These are phyloP conservation scores for Phytopythium ostracodes DNA, from an alignment of 352 stramenopile species.

Conservation along the genomic window DNA sequence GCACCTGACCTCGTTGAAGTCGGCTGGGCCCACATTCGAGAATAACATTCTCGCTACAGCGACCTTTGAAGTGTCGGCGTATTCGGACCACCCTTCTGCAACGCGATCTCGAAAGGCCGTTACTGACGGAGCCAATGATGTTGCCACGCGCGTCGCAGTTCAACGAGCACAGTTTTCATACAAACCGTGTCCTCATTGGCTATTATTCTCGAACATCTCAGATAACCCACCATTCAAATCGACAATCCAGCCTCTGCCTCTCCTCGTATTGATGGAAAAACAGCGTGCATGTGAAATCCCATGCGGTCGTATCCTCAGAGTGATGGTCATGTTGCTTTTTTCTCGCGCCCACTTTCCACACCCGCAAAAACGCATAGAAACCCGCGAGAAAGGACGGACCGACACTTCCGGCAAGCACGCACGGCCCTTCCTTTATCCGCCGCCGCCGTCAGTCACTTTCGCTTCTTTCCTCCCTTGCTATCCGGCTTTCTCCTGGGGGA, in stretches of 20 bases:
- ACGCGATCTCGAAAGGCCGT: neutral
- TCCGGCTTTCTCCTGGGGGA: neutral
- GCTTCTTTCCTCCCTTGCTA: neutral
- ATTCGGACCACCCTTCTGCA: neutral
- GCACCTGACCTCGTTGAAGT: neutral
- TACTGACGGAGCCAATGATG: neutral
- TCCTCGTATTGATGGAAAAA: neutral
- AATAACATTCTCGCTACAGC: neutral
- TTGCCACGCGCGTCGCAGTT: neutral
- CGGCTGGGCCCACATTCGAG: neutral
- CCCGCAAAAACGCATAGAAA: neutral
- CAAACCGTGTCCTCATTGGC: neutral
- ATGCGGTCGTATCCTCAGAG: neutral
- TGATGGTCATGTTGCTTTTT: conserved; percentile 8
- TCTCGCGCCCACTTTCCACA: neutral
- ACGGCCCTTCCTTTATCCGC: neutral
- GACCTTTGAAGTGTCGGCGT: neutral
- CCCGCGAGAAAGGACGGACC: neutral
- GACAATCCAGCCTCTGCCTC: too few species aligned
- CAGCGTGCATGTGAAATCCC: neutral
- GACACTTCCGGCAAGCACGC: too few species aligned
- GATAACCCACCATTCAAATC: neutral
- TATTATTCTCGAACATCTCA: neutral
- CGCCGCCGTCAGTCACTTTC: neutral
- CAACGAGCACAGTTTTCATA: too few species aligned